A percentile compares a stretch with the other conserved stretches of the same genome.
These are phyloP conservation scores for Lasiosphaeria hispida DNA, from an alignment of 495 filamentous ascomycete species.

Conservation along the genomic window DNA sequence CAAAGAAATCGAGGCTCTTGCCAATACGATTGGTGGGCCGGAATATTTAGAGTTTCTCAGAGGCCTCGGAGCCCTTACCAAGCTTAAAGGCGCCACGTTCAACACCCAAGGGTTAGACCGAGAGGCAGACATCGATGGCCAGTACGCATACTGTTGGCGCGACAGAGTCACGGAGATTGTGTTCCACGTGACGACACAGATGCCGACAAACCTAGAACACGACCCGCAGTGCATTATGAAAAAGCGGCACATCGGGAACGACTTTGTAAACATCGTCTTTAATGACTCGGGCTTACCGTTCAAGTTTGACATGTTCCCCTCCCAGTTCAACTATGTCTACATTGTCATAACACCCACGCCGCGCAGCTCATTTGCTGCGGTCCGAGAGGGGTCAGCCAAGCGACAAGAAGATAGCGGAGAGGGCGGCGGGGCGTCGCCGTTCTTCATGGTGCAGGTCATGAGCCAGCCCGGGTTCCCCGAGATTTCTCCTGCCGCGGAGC, in stretches of 20 bases:
- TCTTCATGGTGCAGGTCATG: slow-evolving; percentile 82
- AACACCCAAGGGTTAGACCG: slow-evolving; percentile 93
- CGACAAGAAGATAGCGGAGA: slow-evolving; percentile 28
- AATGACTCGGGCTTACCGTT: slow-evolving; percentile 90
- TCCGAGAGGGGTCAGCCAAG: slow-evolving; percentile 35
- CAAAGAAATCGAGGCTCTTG: slow-evolving; percentile 75
- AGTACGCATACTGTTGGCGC: slow-evolving; percentile 86
- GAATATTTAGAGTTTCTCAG: slow-evolving; percentile 84
- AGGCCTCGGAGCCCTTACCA: slow-evolving; percentile 75
- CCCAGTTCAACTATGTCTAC: slow-evolving; percentile 91
- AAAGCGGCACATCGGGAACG: slow-evolving; percentile 95
- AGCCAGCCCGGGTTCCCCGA: slow-evolving; percentile 81
- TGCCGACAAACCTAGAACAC: slow-evolving; percentile 79
- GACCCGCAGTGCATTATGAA: slow-evolving; percentile 78
- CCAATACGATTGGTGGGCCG: slow-evolving; percentile 75
- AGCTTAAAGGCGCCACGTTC: slow-evolving; percentile 75
- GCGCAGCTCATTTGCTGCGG: slow-evolving; percentile 57
- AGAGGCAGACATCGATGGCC: slow-evolving; percentile 70
- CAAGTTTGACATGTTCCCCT: slow-evolving; percentile 86
- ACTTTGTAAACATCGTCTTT: slow-evolving; percentile 97
- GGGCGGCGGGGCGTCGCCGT: slow-evolving; percentile 49
- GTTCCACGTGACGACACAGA: slow-evolving; percentile 93
- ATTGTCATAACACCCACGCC: slow-evolving; percentile 92
- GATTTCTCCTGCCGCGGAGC: slow-evolving; percentile 81
- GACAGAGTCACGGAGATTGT: slow-evolving; percentile 93